Percentiles rank a stretch among this genome's conserved stretches.
Evolutionary conservation across 768 basidiomycete genomes (phyloP).

Genomic region (Agrocybe chaxingu): DNA sequence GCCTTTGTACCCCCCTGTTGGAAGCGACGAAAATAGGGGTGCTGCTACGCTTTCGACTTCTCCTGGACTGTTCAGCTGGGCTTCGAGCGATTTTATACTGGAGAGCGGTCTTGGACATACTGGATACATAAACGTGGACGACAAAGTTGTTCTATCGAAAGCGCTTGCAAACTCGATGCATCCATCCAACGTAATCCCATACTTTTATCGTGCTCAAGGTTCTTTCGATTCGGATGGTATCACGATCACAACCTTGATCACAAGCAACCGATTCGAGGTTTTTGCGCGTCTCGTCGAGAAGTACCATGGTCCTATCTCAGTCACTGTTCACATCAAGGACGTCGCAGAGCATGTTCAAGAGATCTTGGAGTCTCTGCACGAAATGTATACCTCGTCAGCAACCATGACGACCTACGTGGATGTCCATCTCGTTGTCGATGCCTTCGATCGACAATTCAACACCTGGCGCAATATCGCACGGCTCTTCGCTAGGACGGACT

Average conservation of each 20-base stretch:
- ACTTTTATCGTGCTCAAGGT: constrained; percentile 69
- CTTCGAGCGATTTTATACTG: constrained; percentile 30
- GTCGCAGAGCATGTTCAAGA: constrained; percentile 39
- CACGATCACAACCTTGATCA: constrained; percentile 83
- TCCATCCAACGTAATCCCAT: constrained; percentile 76
- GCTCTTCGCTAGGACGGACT: constrained; percentile 78
- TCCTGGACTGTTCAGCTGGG: constrained; percentile 18
- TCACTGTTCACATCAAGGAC: constrained; percentile 72
- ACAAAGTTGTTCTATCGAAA: constrained; percentile 61
- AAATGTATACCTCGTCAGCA: constrained; percentile 63
- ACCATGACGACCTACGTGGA: constrained; percentile 71
- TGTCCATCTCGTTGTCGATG: constrained; percentile 82
- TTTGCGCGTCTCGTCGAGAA: constrained; percentile 68
- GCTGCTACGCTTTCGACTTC: constrained; percentile 6
- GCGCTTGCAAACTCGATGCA: constrained; percentile 67
- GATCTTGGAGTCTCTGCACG: constrained; percentile 61
- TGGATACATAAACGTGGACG: constrained; percentile 34
- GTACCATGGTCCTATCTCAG: constrained; percentile 89
- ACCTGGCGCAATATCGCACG: constrained; percentile 87
- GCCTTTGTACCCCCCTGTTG: neutral
- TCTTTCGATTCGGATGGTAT: constrained; percentile 61
- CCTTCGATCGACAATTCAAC: constrained; percentile 83
- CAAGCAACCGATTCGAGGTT: constrained; percentile 72
- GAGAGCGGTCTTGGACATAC: constrained; percentile 30
- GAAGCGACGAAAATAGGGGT: constrained; percentile 1